Conservation (phyloP, 371 early-diverging fungal species). For the Coemansia sp. region DNA sequence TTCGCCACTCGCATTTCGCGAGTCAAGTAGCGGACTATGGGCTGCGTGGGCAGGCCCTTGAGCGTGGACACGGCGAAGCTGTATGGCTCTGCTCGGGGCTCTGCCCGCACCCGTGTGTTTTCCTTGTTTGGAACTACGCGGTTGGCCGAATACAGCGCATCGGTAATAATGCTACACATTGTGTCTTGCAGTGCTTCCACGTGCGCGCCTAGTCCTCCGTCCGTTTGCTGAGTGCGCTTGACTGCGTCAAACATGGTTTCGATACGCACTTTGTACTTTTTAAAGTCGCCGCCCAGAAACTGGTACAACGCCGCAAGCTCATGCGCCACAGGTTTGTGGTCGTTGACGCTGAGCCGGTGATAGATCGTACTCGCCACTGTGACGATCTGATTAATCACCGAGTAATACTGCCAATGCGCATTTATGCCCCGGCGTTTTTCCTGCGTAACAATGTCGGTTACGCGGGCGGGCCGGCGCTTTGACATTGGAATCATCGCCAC, state of each 20-base stretch:
- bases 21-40: constrained; percentile 44
- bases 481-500: constrained; percentile 49
- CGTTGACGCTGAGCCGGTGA: constrained; percentile 26
- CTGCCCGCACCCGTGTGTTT: constrained; percentile 18
- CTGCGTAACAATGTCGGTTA: constrained; percentile 46
- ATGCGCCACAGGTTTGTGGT: constrained; percentile 43
- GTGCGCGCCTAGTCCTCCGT: background rate
- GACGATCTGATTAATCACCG: constrained; percentile 48
- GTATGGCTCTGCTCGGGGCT: constrained; percentile 4
- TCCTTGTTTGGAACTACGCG: constrained; percentile 26
- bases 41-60: constrained; percentile 49
- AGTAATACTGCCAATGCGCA: constrained; percentile 52
- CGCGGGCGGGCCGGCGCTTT: constrained; percentile 39
- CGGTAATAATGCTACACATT: constrained; percentile 48
- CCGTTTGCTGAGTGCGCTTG: constrained; percentile 23
- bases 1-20: constrained; percentile 45
- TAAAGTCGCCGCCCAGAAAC: constrained; percentile 50
- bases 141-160: constrained; percentile 44
- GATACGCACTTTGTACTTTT: constrained; percentile 47
- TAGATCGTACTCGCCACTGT: constrained; percentile 44
- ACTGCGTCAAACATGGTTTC: constrained; percentile 42
- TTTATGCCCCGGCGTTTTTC: constrained; percentile 47
- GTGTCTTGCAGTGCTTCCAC: constrained; percentile 32
- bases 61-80: constrained; percentile 42
- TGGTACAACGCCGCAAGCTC: constrained; percentile 50